Evolutionary conservation across 768 basidiomycete species (phyloP), one percentile per base, ranked within the genome.

Genomic region (Boletus huronensis): DNA sequence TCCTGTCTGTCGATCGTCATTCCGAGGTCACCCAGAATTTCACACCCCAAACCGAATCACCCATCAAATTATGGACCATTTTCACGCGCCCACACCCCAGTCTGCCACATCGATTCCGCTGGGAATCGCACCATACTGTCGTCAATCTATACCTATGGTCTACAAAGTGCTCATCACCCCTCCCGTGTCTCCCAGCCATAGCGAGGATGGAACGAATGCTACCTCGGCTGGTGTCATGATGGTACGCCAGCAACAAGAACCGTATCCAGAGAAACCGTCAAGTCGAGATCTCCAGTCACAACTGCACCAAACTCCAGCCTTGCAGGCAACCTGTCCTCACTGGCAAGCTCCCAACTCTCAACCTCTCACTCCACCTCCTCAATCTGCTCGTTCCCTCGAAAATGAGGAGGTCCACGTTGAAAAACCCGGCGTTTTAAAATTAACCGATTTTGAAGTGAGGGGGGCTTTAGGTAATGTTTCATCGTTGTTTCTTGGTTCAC

Each of bases 361-460:
- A 26, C 51, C 57, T 21, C 49, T 46, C 42, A 57, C 72, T 16
- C 68, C 73, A 28, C 76, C 76, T n/a, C 50, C 40, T 31, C 56
- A 49, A 11, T 82, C 85, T 3, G 74, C 75, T 21, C 76, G 84
- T 53, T 73, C 83, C 40, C 74, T 91, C 11, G 87, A 90, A 63
- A 84, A 90, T 56, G 87, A 90, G 61, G 72, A 77, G 62, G 82
- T 83, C 36, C 87, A 85, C 62, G 72, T 90, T 3, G 75, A 81
- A 58, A 75, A 75, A 57, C 67, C 74, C 6, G 86, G 87, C 17
- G 59, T 70, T 19, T 74, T 90, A 53, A 83, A 77, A 56, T 70
- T 93, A 48, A 84, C 84, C 6, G 88, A 90, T 67, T 92, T 93
- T 59, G 88, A 92, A 68, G 85, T 91, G 50, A 81, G 84, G 63